Evolutionary conservation across 169 alveolate species (phyloP).

Genomic region (Plasmodium malariae): DNA sequence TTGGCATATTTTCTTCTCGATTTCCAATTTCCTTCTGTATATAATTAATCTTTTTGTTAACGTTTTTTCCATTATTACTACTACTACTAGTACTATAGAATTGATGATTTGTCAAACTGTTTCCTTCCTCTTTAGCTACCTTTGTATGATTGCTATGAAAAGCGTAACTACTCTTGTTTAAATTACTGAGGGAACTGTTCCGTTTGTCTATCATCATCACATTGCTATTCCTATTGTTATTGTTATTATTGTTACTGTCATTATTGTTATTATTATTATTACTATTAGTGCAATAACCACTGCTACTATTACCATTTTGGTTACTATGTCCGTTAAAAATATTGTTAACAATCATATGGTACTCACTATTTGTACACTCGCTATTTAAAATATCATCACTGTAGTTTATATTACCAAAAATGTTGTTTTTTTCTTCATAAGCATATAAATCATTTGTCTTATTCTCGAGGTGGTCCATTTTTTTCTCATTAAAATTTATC

Average conservation of each 20-base stretch:
- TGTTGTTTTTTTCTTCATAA: slow-evolving; percentile 5
- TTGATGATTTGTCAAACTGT: background rate
- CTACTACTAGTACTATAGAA: background rate
- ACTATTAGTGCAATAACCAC: background rate
- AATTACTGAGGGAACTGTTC: too few species aligned
- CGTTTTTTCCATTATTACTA: too few species aligned
- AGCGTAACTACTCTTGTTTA: too few species aligned
- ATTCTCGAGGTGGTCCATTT: background rate
- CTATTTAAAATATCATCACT: slow-evolving; percentile 11
- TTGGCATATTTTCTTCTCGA: slow-evolving; percentile 3
- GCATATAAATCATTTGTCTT: slow-evolving; percentile 26
- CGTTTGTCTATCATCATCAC: background rate
- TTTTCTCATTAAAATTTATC: background rate
- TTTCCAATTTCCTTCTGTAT: background rate
- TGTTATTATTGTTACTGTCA: background rate
- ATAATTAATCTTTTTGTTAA: background rate
- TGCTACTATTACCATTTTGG: background rate
- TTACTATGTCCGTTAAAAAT: background rate
- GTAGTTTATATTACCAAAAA: slow-evolving; percentile 33
- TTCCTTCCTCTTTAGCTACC: background rate
- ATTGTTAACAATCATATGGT: background rate
- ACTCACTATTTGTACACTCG: slow-evolving; percentile 41
- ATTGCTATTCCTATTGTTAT: background rate
- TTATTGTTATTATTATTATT: background rate
- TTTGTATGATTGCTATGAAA: slow-evolving; percentile 49